Evolutionary conservation across 805 yeast genomes (phyloP).

Genomic region (Myxozyma melibiosi): DNA sequence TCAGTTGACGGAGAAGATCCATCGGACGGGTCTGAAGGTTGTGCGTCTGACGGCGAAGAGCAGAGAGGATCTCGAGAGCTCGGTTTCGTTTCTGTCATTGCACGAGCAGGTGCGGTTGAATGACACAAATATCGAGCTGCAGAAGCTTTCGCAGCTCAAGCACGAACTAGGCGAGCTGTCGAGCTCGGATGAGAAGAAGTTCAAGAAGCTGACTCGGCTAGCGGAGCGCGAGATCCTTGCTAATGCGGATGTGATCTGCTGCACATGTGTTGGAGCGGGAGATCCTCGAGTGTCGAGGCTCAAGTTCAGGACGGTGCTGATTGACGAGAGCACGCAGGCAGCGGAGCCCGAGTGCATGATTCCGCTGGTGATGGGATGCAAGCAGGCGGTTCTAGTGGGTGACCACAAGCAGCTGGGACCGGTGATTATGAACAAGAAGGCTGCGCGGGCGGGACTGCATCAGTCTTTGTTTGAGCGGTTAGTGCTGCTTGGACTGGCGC

Average conservation of each 20-base stretch:
- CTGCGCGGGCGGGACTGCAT: slow-evolving; percentile 82
- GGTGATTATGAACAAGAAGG: slow-evolving; percentile 75
- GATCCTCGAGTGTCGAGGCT: slow-evolving; percentile 60
- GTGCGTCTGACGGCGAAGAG: slow-evolving; percentile 75
- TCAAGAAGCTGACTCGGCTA: slow-evolving; percentile 47
- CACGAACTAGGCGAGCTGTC: slow-evolving; percentile 72
- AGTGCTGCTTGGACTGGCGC: slow-evolving; percentile 77
- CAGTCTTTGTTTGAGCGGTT: slow-evolving; percentile 88
- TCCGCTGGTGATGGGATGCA: slow-evolving; percentile 86
- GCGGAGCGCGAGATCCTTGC: slow-evolving; percentile 56
- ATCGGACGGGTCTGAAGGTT: slow-evolving; percentile 71
- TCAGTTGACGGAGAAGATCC: slow-evolving; percentile 76
- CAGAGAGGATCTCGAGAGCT: slow-evolving; percentile 76
- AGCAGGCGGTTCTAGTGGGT: slow-evolving; percentile 87
- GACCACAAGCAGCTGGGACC: slow-evolving; percentile 97
- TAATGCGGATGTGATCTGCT: slow-evolving; percentile 76
- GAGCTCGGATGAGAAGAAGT: slow-evolving; percentile 53
- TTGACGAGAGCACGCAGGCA: slow-evolving; percentile 94
- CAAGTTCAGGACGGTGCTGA: slow-evolving; percentile 74
- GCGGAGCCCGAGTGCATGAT: slow-evolving; percentile 89
- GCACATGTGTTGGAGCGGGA: slow-evolving; percentile 93
- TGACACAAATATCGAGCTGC: slow-evolving; percentile 48
- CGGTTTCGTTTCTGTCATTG: slow-evolving; percentile 60
- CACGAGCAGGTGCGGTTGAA: slow-evolving; percentile 56
- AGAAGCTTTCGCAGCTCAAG: slow-evolving; percentile 59